Base-by-base conservation (phyloP, 495 filamentous ascomycete species). In the Talaromyces adpressus region DNA sequence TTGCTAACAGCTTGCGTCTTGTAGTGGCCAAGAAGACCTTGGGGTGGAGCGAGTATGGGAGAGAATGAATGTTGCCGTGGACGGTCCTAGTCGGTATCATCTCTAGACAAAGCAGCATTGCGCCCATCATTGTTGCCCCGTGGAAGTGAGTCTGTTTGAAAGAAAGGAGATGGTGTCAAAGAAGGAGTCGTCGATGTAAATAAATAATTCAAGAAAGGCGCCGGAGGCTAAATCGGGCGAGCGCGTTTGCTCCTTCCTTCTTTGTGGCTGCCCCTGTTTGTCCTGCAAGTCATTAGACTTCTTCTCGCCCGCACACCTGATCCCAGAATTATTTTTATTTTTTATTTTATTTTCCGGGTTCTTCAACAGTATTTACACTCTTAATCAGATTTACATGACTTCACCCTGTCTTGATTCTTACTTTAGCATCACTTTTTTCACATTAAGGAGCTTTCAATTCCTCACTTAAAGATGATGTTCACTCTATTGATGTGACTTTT, bases 1-100 rank as follows among this genome's bases (percentile, higher is more conserved):
- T 52, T 62, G 45, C 72, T 73, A 29, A 75, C 54, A 62, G 51
- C 20, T 0, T 32, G 4, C 57, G 16, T 51, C 14, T 20, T 58
- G 14, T 25, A 81, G 80, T 65, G 80, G 80, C 4, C 69, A 60
- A 47, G 75, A 77, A 62, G 81, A 83, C 57, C 80, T 83, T 76
- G 72, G 72, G n/a, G 77, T 83, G 9, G 78, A 82, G 27, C 69
- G 66, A 6, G 74, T 81, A 61, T 83, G 81, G 81, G 58, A 65
- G 18, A 68, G 75, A 4, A 53, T 78, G 36, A 80, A 79, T 0
- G 66, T 79, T 18, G n/a, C 62, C 18, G 71, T 75, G 6, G 59
- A 72, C 1, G 65, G 61, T 22, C 65, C 70, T 2, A 64, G 66
- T 20, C 74, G 79, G 29, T 81, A 79, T 54, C 77, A 81, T 63